Conservation (phyloP, 257 asterid species). For the Gardenia jasminoides region DNA sequence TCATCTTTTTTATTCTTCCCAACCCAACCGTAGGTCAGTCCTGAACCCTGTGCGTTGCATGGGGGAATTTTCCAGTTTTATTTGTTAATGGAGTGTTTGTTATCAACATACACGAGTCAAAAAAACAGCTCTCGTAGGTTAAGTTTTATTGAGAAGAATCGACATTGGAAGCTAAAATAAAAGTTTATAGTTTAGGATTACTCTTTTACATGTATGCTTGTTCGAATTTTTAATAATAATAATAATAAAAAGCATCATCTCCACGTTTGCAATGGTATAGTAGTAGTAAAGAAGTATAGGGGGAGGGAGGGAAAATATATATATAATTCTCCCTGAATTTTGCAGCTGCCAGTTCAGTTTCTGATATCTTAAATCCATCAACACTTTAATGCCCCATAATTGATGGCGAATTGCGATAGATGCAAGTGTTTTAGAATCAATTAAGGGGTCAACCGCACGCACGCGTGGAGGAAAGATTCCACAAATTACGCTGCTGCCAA, state of each 20-base stretch:
- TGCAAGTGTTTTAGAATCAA: neutral
- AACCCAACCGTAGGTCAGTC: no score
- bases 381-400: neutral
- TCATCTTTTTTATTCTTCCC: no score
- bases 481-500: slow-evolving; percentile 23
- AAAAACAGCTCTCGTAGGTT: neutral
- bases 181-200: no score
- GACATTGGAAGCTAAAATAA: no score
- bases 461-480: slow-evolving; percentile 33
- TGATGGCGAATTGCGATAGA: neutral
- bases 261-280: neutral
- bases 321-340: neutral
- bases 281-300: neutral
- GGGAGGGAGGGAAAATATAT: no score
- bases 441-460: slow-evolving; percentile 28
- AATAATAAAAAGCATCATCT: neutral
- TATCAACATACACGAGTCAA: neutral
- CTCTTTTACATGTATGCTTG: no score
- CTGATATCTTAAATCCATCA: neutral
- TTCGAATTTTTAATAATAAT: no score
- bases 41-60: neutral
- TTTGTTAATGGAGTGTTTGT: neutral
- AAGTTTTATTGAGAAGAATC: neutral
- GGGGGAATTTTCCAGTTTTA: neutral
- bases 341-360: neutral